These are phyloP conservation scores for Acacia crassicarpa DNA, from an alignment of 306 rosid species.

Conservation along the genomic window DNA sequence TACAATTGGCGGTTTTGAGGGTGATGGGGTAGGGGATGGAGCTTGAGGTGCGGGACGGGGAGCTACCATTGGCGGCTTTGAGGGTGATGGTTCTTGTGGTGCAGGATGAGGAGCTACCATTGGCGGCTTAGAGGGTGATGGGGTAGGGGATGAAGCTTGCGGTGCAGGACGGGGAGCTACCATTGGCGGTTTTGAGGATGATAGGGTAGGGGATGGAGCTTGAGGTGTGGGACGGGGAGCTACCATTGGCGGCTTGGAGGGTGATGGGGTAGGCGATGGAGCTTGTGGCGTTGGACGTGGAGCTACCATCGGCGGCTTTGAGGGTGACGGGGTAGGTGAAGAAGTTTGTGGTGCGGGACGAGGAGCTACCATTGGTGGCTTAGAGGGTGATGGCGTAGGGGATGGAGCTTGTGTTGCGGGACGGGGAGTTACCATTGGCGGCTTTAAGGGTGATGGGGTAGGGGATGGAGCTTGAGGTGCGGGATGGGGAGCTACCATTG, in stretches of 20 bases:
- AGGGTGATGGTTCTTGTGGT: background rate
- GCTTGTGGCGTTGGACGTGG: background rate
- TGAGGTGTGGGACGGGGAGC: background rate
- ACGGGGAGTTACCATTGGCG: background rate
- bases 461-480: background rate
- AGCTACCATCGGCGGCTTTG: background rate
- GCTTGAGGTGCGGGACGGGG: background rate
- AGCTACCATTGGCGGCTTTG: background rate
- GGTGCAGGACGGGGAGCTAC: no score
- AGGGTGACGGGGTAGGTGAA: background rate
- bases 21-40: background rate
- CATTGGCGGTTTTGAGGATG: background rate
- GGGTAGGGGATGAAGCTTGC: background rate
- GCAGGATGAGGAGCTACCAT: background rate
- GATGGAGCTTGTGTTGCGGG: background rate
- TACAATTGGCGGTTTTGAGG: no score
- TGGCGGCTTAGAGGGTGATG: background rate
- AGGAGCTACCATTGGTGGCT: no score
- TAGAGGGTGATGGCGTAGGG: no score
- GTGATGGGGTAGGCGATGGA: background rate
- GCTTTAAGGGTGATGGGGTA: background rate
- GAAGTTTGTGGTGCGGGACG: background rate
- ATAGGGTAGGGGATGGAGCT: background rate
- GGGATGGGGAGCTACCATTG: background rate
- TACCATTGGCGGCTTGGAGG: background rate